These are phyloP conservation scores for Psilocybe cubensis DNA, from an alignment of 768 basidiomycete genomes.

Conservation along the genomic window DNA sequence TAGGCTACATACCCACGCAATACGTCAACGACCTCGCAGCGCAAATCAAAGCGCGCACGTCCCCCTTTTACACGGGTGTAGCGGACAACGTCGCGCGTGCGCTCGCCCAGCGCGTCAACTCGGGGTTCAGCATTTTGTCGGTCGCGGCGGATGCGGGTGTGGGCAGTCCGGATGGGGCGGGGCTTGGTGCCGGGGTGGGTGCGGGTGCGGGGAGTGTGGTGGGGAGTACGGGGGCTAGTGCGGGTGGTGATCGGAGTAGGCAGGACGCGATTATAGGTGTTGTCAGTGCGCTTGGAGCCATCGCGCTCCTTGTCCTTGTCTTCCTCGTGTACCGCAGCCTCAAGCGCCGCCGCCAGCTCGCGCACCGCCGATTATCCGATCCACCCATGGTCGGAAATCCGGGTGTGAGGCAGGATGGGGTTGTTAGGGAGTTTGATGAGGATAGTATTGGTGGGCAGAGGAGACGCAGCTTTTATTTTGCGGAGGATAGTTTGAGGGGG, in stretches of 20 bases:
- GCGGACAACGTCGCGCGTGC: conserved; percentile 44
- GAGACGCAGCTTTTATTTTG: conserved; percentile 83
- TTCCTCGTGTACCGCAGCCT: conserved; percentile 74
- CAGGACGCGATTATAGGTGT: conserved; percentile 93
- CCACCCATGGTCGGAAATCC: conserved; percentile 34
- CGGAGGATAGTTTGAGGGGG: conserved; percentile 80
- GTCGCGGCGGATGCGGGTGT: conserved; percentile 30
- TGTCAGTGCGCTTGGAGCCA: conserved; percentile 78
- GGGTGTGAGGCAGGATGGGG: conserved; percentile 62
- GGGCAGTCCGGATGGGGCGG: conserved; percentile 10
- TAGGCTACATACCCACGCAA: conserved; percentile 65
- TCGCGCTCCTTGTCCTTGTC: conserved; percentile 71
- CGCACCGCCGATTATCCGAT: conserved; percentile 76
- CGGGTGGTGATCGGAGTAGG: conserved; percentile 33
- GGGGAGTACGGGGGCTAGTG: conserved; percentile 12
- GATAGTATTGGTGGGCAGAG: conserved; percentile 76
- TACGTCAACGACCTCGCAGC: conserved; percentile 63
- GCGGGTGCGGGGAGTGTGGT: conserved; percentile 23
- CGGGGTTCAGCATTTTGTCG: conserved; percentile 62
- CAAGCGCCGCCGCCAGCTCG: conserved; percentile 67
- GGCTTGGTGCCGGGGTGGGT: conserved; percentile 21
- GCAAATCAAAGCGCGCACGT: conserved; percentile 63
- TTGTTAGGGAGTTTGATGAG: conserved; percentile 78
- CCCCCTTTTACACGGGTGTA: conserved; percentile 65
- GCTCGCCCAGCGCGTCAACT: conserved; percentile 72